Evolutionary conservation across 257 asterid species (phyloP).

Genomic region (Anisodus tanguticus): DNA sequence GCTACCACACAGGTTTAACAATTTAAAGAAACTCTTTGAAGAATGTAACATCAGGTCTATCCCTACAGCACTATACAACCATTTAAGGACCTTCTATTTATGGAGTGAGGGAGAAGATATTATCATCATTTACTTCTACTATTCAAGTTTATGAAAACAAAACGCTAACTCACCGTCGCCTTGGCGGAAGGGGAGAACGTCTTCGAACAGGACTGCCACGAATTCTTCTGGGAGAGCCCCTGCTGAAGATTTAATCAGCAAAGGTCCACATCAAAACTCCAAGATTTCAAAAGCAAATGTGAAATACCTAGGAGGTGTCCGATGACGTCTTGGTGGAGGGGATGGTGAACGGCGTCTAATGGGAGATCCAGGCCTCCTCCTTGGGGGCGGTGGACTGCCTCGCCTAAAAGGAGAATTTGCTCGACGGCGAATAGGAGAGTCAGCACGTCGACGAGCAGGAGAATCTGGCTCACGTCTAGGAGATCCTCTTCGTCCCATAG

Average conservation of each 20-base stretch:
- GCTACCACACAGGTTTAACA: not conserved
- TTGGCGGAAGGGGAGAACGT: conserved; percentile 88
- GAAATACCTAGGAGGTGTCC: conserved; percentile 75
- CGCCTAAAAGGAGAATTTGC: conserved; percentile 70
- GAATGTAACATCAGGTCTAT: not conserved
- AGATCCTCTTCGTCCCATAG: conserved; percentile 78
- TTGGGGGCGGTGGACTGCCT: conserved; percentile 76
- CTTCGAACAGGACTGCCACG: conserved; percentile 93
- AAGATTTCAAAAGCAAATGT: not conserved
- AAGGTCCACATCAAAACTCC: conserved; percentile 20
- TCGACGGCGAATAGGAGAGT: conserved; percentile 73
- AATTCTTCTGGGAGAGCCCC: conserved; percentile 82
- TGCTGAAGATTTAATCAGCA: conserved; percentile 39
- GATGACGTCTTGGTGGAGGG: conserved; percentile 75
- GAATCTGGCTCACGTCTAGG: conserved; percentile 73
- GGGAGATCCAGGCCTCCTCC: conserved; percentile 81
- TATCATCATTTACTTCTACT: not conserved
- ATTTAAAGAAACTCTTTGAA: not conserved
- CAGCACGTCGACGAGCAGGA: conserved; percentile 64
- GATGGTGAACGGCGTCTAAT: conserved; percentile 86
- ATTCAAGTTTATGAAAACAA: not conserved
- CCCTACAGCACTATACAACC: not conserved
- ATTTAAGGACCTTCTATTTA: not conserved
- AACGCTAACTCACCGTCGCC: conserved; percentile 70
- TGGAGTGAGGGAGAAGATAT: not conserved